Base-by-base conservation (phyloP, 2,329 filamentous ascomycete genomes). In the Niveomyces coronatus region DNA sequence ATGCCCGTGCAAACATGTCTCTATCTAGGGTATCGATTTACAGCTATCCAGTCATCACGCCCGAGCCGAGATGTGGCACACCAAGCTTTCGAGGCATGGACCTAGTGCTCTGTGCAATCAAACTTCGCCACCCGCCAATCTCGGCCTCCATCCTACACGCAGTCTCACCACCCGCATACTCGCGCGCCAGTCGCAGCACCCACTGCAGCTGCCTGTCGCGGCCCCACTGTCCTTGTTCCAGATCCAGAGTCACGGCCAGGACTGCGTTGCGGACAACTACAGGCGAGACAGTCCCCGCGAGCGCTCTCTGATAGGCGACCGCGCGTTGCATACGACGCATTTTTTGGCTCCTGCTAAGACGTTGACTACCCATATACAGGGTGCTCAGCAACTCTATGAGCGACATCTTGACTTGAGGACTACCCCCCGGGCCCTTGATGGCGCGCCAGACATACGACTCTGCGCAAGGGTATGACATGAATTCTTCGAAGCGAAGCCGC, bases 171-270 rank as follows among this genome's bases (percentile, higher is more conserved):
- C 52, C 49, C 2, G 49, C 45, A 10, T 42, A 34, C 10, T 44
- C 22, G n/a, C 41, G 45, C 6, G 56, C 40, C 26, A 62, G 42
- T 9, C 38, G 33, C 23, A 56, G 27, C 9, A 61, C 37, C 50
- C 56, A 61, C 27, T 43, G 23, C 22, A 62, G 37, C 9, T 58
- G 53, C 10, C 40, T 26, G 6, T 46, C 52, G 13, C 59, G 50
- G 3, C 61, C 62, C 16, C 39, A 40, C n/a, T 47, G 44, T 5
- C 60, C 59, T 24, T 42, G 41, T 22, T 55, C 53, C 4, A 65
- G 47, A 40, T 64, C 61, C 9, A 52, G 46, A 4, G 55, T 49
- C 15, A 60, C 41, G 2, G 56, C 40, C 5, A 44, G 37, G 6
- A 53, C 40, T n/a, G 61, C 24, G 23, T 46, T 47, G 30, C 44